phyloP scores from a whole-genome alignment of 2,329 filamentous ascomycete genomes.

The Blastomyces emzantsi region DNA sequence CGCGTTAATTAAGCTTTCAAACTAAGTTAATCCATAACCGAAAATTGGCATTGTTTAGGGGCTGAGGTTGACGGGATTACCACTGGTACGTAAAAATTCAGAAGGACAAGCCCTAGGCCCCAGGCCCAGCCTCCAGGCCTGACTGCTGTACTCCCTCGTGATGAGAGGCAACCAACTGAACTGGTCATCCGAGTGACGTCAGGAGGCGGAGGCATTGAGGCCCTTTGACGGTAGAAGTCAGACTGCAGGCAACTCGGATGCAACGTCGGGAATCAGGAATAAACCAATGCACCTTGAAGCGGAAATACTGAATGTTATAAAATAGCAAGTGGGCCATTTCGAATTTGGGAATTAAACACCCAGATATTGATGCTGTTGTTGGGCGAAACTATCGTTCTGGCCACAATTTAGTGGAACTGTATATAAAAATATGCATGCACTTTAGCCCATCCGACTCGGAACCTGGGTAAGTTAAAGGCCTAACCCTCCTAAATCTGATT shows the following conservation, averaged over 20 bases:
- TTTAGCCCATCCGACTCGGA: neutral
- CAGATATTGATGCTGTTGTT: neutral
- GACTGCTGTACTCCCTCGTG: no score
- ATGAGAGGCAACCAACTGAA: neutral
- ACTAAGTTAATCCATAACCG: neutral
- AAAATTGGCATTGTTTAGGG: neutral
- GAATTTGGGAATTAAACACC: neutral
- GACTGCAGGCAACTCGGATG: neutral
- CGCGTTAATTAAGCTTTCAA: neutral
- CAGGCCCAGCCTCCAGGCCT: no score
- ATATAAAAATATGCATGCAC: no score
- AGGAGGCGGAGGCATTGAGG: neutral
- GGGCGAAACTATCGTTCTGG: neutral
- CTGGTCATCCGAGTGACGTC: neutral
- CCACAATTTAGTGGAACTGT: neutral
- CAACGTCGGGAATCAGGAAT: neutral
- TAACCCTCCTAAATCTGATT: neutral
- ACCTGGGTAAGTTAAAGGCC: neutral
- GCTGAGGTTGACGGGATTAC: no score
- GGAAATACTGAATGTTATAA: neutral
- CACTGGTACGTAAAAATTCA: no score
- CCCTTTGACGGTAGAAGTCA: neutral
- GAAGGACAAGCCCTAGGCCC: no score
- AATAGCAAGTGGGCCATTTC: neutral
- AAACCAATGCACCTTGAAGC: neutral